Base-by-base conservation (phyloP, 306 rosid genomes). In the Malus asiatica region DNA sequence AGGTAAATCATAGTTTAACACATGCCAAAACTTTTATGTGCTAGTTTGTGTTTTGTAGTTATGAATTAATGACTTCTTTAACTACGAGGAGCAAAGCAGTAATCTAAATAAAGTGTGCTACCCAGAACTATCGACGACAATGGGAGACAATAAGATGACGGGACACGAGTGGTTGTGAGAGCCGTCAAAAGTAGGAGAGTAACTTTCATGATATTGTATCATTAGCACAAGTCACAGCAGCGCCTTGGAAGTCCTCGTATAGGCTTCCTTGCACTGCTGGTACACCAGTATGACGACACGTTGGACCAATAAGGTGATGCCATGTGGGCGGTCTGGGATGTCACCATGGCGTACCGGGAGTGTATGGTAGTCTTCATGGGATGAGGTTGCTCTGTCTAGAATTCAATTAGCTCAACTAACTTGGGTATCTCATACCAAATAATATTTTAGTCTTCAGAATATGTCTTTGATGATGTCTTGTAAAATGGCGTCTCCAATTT, bases 401-500 rank as follows among this genome's bases (percentile, higher is more conserved):
- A 62, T 6, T 27, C 38, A 62, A 62, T 27, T 62, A 6, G 38
- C 66, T 16, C 44, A 2, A 30, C 29, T 1, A 35, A 35, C 48
- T 20, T 35, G n/a, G 46, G 46, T 20, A 35, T 11, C 70, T 20
- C 18, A 63, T 19, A 33, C 70, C 40, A 1, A 20, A 20, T 16
- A 30, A 30, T 27, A 35, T 20, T 32, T 80, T 68, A 78, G 35
- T 38, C 33, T 68, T 91, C 87, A 25, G 72, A 89, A 81, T 78
- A 86, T 70, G 27, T 88, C 96, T 61, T 76, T 5, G 10, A 70
- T 72, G 52, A 90, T 76, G 64, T 86, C 78, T 68, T 88, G 88
- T 74, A 89, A 86, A 71, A 95, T 74, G 22, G 84, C 78, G 51
- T 88, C 87, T 27, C 88, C 93, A 46, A 90, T 81, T 84, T 89